These are phyloP conservation scores for Naganishia antarctica DNA, from an alignment of 768 basidiomycete species.

Conservation along the genomic window DNA sequence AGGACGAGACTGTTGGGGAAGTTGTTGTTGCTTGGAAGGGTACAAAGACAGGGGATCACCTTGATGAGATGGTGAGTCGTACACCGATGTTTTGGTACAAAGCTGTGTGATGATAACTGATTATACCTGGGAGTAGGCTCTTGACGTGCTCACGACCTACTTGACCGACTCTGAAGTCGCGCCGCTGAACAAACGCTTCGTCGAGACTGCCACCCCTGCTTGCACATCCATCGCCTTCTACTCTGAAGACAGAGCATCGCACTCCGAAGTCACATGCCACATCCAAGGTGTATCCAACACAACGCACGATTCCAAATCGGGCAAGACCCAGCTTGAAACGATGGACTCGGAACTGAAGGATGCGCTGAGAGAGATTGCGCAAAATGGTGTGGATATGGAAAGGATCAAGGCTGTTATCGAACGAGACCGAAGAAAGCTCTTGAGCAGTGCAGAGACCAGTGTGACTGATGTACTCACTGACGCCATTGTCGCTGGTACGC, in stretches of 20 bases:
- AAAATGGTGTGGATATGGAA: conserved; percentile 79
- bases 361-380: conserved; percentile 65
- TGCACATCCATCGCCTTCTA: conserved; percentile 76
- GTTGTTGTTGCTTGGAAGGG: conserved; percentile 71
- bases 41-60: conserved; percentile 64
- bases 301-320: neutral
- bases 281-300: conserved; percentile 71
- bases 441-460: conserved; percentile 44
- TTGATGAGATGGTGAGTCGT: conserved; percentile 62
- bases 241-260: conserved; percentile 68
- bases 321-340: conserved; percentile 60
- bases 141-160: conserved; percentile 81
- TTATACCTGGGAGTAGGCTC: no score
- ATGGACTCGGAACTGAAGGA: conserved; percentile 66
- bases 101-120: no score
- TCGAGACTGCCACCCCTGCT: conserved; percentile 83
- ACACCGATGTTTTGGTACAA: neutral
- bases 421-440: conserved; percentile 76
- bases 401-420: conserved; percentile 81
- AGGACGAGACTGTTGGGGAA: conserved; percentile 86
- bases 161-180: conserved; percentile 62
- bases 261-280: conserved; percentile 69
- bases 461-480: conserved; percentile 39
- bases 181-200: conserved; percentile 67
- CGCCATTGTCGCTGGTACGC: conserved; percentile 43